Percentiles rank a stretch among this genome's conserved stretches.
Conservation (phyloP, 768 basidiomycete genomes). For the Calocybe cyanea region DNA sequence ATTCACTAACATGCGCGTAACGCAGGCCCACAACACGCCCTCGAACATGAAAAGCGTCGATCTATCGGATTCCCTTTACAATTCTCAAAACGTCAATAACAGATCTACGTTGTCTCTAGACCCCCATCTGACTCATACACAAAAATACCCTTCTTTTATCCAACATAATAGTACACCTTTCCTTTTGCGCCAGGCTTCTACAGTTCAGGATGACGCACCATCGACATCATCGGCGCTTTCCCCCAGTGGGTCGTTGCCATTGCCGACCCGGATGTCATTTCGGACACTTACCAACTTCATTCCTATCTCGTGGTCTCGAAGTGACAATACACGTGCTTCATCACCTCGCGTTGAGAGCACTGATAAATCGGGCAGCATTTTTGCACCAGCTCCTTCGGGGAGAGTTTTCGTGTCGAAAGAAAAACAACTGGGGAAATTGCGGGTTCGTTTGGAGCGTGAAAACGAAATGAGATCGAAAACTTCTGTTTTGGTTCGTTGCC, state of each 20-base stretch:
- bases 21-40: slow-evolving; percentile 22
- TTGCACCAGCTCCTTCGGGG: not conserved
- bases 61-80: slow-evolving; percentile 24
- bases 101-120: slow-evolving; percentile 13
- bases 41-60: slow-evolving; percentile 39
- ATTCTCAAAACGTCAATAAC: slow-evolving; percentile 8
- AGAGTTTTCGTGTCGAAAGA: slow-evolving; percentile 56
- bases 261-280: slow-evolving; percentile 55
- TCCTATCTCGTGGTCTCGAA: slow-evolving; percentile 48
- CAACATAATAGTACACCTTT: slow-evolving; percentile 6
- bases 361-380: not conserved
- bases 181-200: slow-evolving; percentile 2
- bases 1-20: slow-evolving; percentile 29
- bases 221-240: slow-evolving; percentile 37
- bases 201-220: slow-evolving; percentile 14
- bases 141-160: slow-evolving; percentile 16
- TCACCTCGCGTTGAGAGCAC: not conserved
- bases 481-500: slow-evolving; percentile 29
- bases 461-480: slow-evolving; percentile 24
- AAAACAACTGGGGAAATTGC: slow-evolving; percentile 63
- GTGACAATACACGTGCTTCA: slow-evolving; percentile 25
- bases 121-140: slow-evolving; percentile 12
- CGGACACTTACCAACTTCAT: slow-evolving; percentile 61
- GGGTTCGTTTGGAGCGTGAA: slow-evolving; percentile 46
- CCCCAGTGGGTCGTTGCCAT: slow-evolving; percentile 48